phyloP scores from a whole-genome alignment of 78 protist genomes.

The Planoprotostelium fungivorum region DNA sequence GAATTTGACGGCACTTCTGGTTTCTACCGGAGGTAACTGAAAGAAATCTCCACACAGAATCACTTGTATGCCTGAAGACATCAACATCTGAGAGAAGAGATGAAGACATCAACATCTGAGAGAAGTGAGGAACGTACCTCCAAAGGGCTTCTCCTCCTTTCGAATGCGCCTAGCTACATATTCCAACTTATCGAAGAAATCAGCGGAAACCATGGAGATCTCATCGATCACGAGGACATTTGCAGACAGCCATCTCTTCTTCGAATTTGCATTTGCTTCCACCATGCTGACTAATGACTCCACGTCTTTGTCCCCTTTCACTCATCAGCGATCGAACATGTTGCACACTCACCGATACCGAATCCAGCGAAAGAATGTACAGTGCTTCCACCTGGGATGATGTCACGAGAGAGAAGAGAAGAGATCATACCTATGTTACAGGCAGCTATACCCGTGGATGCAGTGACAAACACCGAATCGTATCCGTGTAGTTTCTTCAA shows the following conservation, averaged over 20 bases:
- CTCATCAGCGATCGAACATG: not conserved
- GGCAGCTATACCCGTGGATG: conserved; percentile 57
- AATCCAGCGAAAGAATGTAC: conserved; percentile 64
- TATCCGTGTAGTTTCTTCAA: not conserved
- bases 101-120: not conserved
- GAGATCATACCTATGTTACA: not conserved
- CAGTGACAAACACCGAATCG: conserved; percentile 42
- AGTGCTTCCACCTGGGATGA: conserved; percentile 82
- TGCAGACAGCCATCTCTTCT: conserved; percentile 29
- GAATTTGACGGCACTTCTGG: not conserved
- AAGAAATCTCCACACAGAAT: conserved; percentile 79
- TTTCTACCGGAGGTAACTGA: conserved; percentile 76
- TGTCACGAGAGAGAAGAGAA: not conserved
- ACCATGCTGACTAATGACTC: conserved; percentile 5
- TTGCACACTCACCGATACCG: conserved; percentile 14
- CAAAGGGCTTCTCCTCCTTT: conserved; percentile 50
- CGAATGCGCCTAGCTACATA: conserved; percentile 35
- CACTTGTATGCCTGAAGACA: conserved; percentile 78
- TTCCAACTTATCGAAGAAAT: conserved; percentile 72
- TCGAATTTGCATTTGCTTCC: conserved; percentile 1
- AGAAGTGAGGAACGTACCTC: conserved; percentile 43
- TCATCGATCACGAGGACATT: conserved; percentile 78
- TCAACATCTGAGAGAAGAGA: not conserved
- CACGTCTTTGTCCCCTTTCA: not conserved
- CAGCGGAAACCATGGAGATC: conserved; percentile 70